Conservation (phyloP, 2,329 filamentous ascomycete species). For the Monilinia vaccinii-corymbosi region DNA sequence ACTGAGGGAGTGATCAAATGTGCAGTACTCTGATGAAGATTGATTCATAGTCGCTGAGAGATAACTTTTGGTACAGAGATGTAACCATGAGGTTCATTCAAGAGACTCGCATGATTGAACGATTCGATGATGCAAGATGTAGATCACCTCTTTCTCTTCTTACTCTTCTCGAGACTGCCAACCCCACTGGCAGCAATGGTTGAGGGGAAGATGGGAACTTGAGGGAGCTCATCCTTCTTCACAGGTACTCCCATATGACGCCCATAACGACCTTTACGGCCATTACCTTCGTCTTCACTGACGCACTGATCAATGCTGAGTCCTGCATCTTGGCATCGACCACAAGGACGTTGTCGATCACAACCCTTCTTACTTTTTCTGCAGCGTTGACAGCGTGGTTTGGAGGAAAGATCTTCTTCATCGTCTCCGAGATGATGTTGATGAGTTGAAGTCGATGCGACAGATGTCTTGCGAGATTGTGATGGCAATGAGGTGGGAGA, state of each 20-base stretch:
- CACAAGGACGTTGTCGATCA: conserved; percentile 90
- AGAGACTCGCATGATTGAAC: background rate
- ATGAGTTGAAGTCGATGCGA: conserved; percentile 56
- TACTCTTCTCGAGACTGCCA: conserved; percentile 47
- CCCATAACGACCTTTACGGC: conserved; percentile 85
- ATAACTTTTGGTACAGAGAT: background rate
- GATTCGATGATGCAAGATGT: background rate
- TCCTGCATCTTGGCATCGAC: conserved; percentile 90
- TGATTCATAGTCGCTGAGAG: background rate
- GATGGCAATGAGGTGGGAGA: conserved; percentile 60
- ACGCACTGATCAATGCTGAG: conserved; percentile 89
- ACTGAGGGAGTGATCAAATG: background rate
- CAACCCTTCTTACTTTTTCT: conserved; percentile 99
- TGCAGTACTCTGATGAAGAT: background rate
- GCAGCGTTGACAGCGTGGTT: conserved; percentile 95
- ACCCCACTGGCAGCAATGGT: conserved; percentile 26
- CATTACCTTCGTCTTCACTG: conserved; percentile 96
- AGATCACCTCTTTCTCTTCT: conserved; percentile 57
- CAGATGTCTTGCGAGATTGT: conserved; percentile 65
- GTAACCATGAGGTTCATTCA: background rate
- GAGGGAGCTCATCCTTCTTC: conserved; percentile 45
- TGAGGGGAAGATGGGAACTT: conserved; percentile 26
- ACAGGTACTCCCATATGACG: conserved; percentile 61
- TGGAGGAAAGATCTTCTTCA: conserved; percentile 86
- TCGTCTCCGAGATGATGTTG: conserved; percentile 54